phyloP scores from a whole-genome alignment of 331 rosid genomes.

The Rosa hybrid region DNA sequence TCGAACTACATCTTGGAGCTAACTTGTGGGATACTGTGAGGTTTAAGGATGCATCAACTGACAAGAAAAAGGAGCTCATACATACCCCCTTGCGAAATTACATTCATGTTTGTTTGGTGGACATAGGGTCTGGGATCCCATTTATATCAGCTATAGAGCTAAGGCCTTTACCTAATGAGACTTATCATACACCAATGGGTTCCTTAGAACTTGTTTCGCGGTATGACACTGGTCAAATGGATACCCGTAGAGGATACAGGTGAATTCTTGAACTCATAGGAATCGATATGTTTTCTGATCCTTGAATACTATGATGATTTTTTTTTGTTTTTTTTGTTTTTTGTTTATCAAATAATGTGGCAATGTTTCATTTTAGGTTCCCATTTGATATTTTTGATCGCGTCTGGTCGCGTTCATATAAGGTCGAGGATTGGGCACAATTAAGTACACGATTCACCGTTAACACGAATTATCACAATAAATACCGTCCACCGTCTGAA shows the following conservation, averaged over 20 bases:
- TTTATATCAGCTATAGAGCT: conserved; percentile 32
- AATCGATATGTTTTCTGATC: neutral
- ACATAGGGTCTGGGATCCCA: conserved; percentile 25
- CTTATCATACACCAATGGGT: neutral
- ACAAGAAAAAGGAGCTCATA: conserved; percentile 1
- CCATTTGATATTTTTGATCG: neutral
- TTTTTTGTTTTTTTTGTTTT: neutral
- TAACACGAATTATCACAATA: neutral
- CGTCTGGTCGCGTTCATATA: neutral
- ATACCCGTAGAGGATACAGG: neutral
- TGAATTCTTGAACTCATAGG: neutral
- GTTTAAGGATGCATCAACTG: neutral
- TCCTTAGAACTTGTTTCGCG: neutral
- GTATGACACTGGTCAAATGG: neutral
- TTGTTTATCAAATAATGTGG: neutral
- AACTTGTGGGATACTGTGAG: conserved; percentile 33
- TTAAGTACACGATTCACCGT: neutral
- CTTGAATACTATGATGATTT: neutral
- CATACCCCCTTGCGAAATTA: conserved; percentile 16
- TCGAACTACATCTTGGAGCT: conserved; percentile 39
- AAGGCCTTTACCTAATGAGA: neutral
- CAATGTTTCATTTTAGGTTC: neutral
- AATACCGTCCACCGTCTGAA: neutral
- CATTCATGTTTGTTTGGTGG: conserved; percentile 20
- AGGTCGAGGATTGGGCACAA: neutral